Percentiles rank a stretch among this genome's conserved stretches.
Evolutionary conservation across 169 alveolate genomes (phyloP).

Genomic region (Besnoitia besnoiti): DNA sequence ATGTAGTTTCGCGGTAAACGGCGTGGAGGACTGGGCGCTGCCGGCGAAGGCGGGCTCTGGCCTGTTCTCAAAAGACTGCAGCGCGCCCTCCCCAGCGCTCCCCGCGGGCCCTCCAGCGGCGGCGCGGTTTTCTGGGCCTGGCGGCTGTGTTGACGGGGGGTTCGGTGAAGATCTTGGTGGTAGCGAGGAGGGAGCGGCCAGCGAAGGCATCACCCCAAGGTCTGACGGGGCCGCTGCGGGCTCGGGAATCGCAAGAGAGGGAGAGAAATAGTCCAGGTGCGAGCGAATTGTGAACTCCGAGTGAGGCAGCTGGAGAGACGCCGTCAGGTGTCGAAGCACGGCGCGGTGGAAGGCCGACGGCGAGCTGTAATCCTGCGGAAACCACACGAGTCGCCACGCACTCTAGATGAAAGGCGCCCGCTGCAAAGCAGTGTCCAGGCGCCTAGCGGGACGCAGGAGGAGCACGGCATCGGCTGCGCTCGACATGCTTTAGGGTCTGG

Average conservation of each 20-base stretch:
- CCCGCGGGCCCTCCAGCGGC: background rate
- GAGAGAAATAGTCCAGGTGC: constrained; percentile 29
- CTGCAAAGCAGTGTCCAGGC: no score
- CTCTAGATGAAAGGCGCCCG: no score
- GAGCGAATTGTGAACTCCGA: background rate
- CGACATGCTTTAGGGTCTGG: no score
- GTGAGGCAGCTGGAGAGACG: constrained; percentile 1
- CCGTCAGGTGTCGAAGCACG: constrained; percentile 29
- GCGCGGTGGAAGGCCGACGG: constrained; percentile 35
- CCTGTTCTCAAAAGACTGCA: background rate
- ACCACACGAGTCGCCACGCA: background rate
- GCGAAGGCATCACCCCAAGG: background rate
- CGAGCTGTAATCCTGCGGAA: constrained; percentile 12
- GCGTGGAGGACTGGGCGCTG: background rate
- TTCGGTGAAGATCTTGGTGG: background rate
- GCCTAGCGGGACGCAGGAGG: background rate
- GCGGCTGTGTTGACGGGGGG: background rate
- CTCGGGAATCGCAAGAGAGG: background rate
- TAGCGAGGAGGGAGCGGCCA: background rate
- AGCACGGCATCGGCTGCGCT: background rate
- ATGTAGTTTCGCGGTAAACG: background rate
- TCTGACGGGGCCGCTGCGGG: background rate
- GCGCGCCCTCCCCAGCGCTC: background rate
- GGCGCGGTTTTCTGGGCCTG: background rate
- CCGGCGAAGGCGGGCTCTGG: no score